Percentiles rank a stretch among this genome's conserved stretches.
phyloP scores from a whole-genome alignment of 352 stramenopile species.

The Globisporangium mamillatum region DNA sequence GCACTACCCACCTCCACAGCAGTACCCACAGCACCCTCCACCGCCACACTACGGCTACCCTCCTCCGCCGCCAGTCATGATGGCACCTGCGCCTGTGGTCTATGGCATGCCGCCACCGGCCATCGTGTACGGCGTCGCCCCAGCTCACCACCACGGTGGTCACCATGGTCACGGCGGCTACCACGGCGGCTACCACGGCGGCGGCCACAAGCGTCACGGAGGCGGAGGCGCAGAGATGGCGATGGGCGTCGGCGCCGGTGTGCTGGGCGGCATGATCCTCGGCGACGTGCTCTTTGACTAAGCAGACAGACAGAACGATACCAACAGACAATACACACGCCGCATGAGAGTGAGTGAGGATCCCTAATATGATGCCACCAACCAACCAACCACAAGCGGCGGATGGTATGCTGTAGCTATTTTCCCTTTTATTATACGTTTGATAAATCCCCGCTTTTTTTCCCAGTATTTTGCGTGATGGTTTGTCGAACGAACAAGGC shows the following conservation, averaged over 20 bases:
- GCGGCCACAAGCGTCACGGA: conserved; percentile 15
- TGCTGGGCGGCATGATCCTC: conserved; percentile 73
- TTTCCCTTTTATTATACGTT: not conserved
- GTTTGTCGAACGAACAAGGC: not conserved
- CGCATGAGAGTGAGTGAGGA: not conserved
- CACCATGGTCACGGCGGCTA: conserved; percentile 36
- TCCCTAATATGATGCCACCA: not conserved
- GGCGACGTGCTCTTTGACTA: conserved; percentile 67
- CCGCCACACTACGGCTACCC: conserved; percentile 15
- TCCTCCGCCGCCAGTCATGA: conserved; percentile 21
- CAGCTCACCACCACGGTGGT: conserved; percentile 22
- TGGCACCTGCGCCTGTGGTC: conserved; percentile 18
- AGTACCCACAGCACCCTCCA: conserved; percentile 15
- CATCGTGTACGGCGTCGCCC: conserved; percentile 15
- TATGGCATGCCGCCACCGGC: conserved; percentile 17
- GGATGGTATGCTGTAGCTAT: not conserved
- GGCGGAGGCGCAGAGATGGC: conserved; percentile 41
- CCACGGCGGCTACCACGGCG: conserved; percentile 29
- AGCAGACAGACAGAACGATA: not conserved
- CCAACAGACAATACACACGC: not conserved
- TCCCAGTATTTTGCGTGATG: not conserved
- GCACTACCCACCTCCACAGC: conserved; percentile 20
- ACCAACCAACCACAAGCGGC: not conserved
- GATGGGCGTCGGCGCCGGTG: conserved; percentile 65
- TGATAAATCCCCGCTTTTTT: not conserved